Conservation (phyloP, 768 basidiomycete genomes). For the Kwoniella mangroviensis region DNA sequence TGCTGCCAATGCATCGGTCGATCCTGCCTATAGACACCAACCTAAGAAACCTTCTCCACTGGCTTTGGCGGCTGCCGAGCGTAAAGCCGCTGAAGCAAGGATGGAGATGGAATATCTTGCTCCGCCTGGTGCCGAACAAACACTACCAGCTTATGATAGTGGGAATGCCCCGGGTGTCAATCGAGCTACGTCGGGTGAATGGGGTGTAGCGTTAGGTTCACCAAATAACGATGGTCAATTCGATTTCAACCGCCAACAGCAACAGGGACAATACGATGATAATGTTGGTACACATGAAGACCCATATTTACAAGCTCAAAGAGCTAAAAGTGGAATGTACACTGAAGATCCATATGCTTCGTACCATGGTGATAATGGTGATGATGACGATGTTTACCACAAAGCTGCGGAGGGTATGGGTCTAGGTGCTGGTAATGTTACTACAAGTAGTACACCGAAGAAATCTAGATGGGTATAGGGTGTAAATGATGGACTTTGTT, state of each 20-base stretch:
- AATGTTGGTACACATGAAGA: conserved; percentile 18
- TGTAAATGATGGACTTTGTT: neutral
- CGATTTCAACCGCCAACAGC: conserved; percentile 12
- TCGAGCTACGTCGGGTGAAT: conserved; percentile 40
- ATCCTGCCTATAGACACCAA: conserved; percentile 37
- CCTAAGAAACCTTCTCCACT: conserved; percentile 50
- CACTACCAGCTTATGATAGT: conserved; percentile 1
- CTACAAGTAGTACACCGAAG: conserved; percentile 2
- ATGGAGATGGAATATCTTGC: conserved; percentile 21
- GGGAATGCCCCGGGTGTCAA: neutral
- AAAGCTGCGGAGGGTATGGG: conserved; percentile 25
- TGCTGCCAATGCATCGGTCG: conserved; percentile 37
- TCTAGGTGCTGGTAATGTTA: conserved; percentile 5
- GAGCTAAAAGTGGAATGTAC: conserved; percentile 36
- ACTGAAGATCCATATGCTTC: conserved; percentile 42
- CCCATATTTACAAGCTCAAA: conserved; percentile 29
- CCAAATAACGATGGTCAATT: conserved; percentile 31
- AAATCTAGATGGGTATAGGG: conserved; percentile 39
- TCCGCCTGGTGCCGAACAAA: conserved; percentile 15
- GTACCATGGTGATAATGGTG: conserved; percentile 36
- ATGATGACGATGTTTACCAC: conserved; percentile 19
- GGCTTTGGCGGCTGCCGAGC: conserved; percentile 27
- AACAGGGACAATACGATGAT: conserved; percentile 12
- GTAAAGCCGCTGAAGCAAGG: conserved; percentile 19
- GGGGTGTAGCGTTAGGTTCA: conserved; percentile 47